These are phyloP conservation scores for Alternaria atra DNA, from an alignment of 2,329 filamentous ascomycete genomes.

Conservation along the genomic window DNA sequence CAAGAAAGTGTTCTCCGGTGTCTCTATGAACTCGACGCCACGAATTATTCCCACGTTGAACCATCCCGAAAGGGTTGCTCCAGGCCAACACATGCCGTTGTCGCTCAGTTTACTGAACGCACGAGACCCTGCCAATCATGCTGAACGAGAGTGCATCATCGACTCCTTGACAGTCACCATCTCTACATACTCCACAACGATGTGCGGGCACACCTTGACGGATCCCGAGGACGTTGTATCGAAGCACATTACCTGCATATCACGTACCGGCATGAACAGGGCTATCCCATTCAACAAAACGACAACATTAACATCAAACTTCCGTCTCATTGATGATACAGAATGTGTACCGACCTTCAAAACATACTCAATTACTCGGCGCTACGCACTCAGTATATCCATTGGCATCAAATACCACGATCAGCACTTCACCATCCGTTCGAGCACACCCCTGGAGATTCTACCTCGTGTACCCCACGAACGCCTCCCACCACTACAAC, in stretches of 20 bases:
- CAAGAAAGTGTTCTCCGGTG: slow-evolving; percentile 35
- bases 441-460: slow-evolving; percentile 41
- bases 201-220: slow-evolving; percentile 36
- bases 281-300: slow-evolving; percentile 31
- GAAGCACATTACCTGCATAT: slow-evolving; percentile 45
- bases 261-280: slow-evolving; percentile 35
- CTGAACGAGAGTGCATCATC: slow-evolving; percentile 33
- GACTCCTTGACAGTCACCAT: slow-evolving; percentile 42
- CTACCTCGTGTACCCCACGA: slow-evolving; percentile 34
- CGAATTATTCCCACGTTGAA: slow-evolving; percentile 44
- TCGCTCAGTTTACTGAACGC: slow-evolving; percentile 36
- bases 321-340: slow-evolving; percentile 44
- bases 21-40: slow-evolving; percentile 24
- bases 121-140: slow-evolving; percentile 28
- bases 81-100: slow-evolving; percentile 46
- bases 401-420: slow-evolving; percentile 40
- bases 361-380: slow-evolving; percentile 45
- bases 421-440: slow-evolving; percentile 39
- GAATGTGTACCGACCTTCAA: slow-evolving; percentile 49
- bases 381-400: slow-evolving; percentile 38
- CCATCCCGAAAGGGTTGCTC: slow-evolving; percentile 39
- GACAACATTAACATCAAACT: slow-evolving; percentile 37
- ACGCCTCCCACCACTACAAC: slow-evolving; percentile 15
- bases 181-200: slow-evolving; percentile 44
- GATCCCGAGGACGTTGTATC: slow-evolving; percentile 41